A percentile compares a stretch with the other conserved stretches of the same genome.
Evolutionary conservation across 2,329 filamentous ascomycete species (phyloP).

Genomic region (Claviceps digitariae): DNA sequence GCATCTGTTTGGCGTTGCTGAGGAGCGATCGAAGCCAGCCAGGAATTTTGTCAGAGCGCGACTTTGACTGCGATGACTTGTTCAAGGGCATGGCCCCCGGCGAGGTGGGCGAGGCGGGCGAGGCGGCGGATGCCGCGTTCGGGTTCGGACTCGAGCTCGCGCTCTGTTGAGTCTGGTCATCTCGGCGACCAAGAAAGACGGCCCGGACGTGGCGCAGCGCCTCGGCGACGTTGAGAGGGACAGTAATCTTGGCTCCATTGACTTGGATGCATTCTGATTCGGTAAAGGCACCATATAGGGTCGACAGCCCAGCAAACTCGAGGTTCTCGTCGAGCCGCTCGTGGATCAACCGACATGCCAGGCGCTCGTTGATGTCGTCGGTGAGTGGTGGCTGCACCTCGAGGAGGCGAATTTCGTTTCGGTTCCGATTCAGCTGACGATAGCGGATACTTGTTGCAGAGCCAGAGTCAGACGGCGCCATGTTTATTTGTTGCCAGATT

Average conservation of each 20-base stretch:
- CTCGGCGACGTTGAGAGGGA: constrained; percentile 16
- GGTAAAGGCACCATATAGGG: constrained; percentile 16
- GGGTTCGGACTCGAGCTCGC: background rate
- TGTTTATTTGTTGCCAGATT: background rate
- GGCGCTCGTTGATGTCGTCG: constrained; percentile 14
- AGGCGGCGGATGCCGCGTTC: background rate
- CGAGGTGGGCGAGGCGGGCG: background rate
- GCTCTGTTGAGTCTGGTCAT: background rate
- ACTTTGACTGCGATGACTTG: constrained; percentile 8
- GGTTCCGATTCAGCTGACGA: constrained; percentile 10
- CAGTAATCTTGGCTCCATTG: constrained; percentile 13
- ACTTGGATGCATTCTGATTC: constrained; percentile 17
- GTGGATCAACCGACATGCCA: constrained; percentile 21
- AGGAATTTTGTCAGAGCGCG: constrained; percentile 7
- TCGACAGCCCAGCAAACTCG: constrained; percentile 18
- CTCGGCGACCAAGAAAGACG: constrained; percentile 16
- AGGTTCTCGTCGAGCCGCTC: constrained; percentile 12
- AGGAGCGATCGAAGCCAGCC: constrained; percentile 11
- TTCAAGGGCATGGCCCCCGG: background rate
- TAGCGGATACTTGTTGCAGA: constrained; percentile 6
- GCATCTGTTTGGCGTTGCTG: constrained; percentile 7
- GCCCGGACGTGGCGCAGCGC: constrained; percentile 20
- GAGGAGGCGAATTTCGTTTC: constrained; percentile 19
- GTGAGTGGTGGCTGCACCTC: constrained; percentile 17
- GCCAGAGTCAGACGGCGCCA: background rate